Evolutionary conservation across 78 protist species (phyloP).

Genomic region (Salpingoeca rosetta): DNA sequence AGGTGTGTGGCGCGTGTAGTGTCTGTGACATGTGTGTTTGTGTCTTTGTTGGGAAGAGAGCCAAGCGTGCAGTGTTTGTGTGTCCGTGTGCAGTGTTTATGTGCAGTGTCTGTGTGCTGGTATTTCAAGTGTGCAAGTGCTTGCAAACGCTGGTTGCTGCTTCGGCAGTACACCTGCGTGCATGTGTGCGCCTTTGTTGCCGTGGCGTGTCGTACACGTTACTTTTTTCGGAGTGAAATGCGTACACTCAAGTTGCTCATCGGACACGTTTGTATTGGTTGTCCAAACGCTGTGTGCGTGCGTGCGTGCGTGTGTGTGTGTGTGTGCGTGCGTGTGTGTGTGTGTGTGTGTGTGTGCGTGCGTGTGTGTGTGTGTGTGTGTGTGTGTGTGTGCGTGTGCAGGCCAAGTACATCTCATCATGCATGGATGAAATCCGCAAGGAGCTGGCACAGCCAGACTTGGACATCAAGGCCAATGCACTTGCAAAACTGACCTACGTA

Average conservation of each 20-base stretch:
- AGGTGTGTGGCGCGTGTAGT: neutral
- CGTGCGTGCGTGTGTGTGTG: neutral
- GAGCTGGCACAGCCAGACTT: conserved; percentile 59
- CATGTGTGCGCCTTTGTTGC: neutral
- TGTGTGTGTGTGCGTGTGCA: too few relatives aligned
- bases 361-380: conserved; percentile 11
- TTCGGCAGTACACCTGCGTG: neutral
- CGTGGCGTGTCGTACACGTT: neutral
- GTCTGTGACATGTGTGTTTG: too few relatives aligned
- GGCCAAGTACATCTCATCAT: conserved; percentile 47
- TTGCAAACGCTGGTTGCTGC: neutral
- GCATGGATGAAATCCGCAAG: conserved; percentile 65
- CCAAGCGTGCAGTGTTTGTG: too few relatives aligned
- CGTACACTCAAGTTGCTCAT: neutral
- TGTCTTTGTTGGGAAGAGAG: too few relatives aligned
- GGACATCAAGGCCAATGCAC: conserved; percentile 65
- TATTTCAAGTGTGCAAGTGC: neutral
- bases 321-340: conserved; percentile 12
- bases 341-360: conserved; percentile 12
- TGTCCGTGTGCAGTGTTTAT: neutral
- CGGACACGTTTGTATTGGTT: neutral
- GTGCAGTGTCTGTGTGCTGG: neutral
- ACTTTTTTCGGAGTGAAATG: too few relatives aligned
- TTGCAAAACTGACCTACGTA: conserved; percentile 83
- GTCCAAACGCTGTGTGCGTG: neutral